These are phyloP conservation scores for Jimgerdemannia lactiflua DNA, from an alignment of 192 early-diverging fungal species.

Conservation along the genomic window DNA sequence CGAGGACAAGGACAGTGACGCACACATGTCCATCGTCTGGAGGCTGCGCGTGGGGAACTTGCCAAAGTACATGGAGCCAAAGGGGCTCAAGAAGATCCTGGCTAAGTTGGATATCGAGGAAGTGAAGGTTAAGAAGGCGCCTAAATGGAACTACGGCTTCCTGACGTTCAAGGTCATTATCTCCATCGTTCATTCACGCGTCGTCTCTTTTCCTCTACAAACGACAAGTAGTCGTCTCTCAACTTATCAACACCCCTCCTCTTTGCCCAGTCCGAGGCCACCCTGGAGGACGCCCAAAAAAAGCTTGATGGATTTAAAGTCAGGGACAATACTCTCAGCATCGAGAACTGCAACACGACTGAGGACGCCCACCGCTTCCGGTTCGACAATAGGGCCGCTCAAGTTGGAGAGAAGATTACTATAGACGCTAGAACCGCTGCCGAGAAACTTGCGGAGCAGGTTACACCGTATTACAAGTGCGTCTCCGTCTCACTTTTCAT, in stretches of 20 bases:
- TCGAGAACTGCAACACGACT: slow-evolving; percentile 4
- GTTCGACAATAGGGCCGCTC: slow-evolving; percentile 56
- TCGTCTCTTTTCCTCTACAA: neutral
- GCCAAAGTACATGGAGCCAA: neutral
- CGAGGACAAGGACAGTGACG: neutral
- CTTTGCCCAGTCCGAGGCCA: slow-evolving; percentile 16
- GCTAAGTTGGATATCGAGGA: slow-evolving; percentile 9
- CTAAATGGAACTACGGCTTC: slow-evolving; percentile 21
- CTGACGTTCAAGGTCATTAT: slow-evolving; percentile 24
- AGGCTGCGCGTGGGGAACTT: neutral
- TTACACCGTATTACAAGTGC: slow-evolving; percentile 66
- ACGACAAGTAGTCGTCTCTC: neutral
- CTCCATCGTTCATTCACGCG: neutral
- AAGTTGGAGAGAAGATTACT: slow-evolving; percentile 10
- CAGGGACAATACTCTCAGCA: slow-evolving; percentile 16
- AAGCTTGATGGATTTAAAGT: slow-evolving; percentile 11
- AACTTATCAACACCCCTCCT: neutral
- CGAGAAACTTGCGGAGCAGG: slow-evolving; percentile 66
- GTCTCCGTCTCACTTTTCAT: neutral
- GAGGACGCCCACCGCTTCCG: slow-evolving; percentile 12
- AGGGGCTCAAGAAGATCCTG: slow-evolving; percentile 23
- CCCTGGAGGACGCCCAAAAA: slow-evolving; percentile 9
- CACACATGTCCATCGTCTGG: neutral
- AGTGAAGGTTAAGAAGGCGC: slow-evolving; percentile 16
- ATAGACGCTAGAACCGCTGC: slow-evolving; percentile 48